phyloP scores from a whole-genome alignment of 2,329 filamentous ascomycete genomes.

The Phaeomoniella chlamydospora region DNA sequence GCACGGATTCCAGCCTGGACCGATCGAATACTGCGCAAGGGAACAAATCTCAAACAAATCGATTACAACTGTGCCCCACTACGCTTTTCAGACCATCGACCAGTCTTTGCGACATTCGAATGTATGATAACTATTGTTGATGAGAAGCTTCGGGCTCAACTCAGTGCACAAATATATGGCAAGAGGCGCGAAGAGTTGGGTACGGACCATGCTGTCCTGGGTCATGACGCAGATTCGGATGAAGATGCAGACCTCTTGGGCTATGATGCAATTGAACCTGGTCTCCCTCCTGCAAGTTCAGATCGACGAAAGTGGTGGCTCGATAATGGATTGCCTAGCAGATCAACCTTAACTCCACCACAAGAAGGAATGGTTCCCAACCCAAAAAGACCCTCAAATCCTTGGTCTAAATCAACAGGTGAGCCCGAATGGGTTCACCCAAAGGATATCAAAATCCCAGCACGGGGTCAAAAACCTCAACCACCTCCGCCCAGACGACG shows the following conservation, averaged over 20 bases:
- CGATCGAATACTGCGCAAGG: slow-evolving; percentile 79
- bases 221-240: slow-evolving; percentile 11
- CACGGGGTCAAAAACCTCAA: slow-evolving; percentile 6
- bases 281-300: slow-evolving; percentile 49
- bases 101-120: slow-evolving; percentile 80
- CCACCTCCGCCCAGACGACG: slow-evolving; percentile 14
- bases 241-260: slow-evolving; percentile 64
- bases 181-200: slow-evolving; percentile 44
- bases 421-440: slow-evolving; percentile 68
- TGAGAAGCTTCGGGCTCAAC: slow-evolving; percentile 53
- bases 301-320: slow-evolving; percentile 53
- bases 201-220: slow-evolving; percentile 33
- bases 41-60: slow-evolving; percentile 65
- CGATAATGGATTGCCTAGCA: slow-evolving; percentile 51
- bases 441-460: slow-evolving; percentile 2
- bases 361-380: slow-evolving; percentile 52
- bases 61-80: slow-evolving; percentile 73
- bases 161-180: slow-evolving; percentile 63
- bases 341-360: slow-evolving; percentile 56
- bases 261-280: slow-evolving; percentile 71
- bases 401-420: slow-evolving; percentile 48
- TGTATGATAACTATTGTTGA: slow-evolving; percentile 72
- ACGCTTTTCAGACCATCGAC: slow-evolving; percentile 88
- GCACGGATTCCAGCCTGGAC: slow-evolving; percentile 93
- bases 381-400: slow-evolving; percentile 61